Evolutionary conservation across 2,329 filamentous ascomycete genomes (phyloP), one percentile per base, ranked within the genome.

Genomic region (Fusarium coicis): DNA sequence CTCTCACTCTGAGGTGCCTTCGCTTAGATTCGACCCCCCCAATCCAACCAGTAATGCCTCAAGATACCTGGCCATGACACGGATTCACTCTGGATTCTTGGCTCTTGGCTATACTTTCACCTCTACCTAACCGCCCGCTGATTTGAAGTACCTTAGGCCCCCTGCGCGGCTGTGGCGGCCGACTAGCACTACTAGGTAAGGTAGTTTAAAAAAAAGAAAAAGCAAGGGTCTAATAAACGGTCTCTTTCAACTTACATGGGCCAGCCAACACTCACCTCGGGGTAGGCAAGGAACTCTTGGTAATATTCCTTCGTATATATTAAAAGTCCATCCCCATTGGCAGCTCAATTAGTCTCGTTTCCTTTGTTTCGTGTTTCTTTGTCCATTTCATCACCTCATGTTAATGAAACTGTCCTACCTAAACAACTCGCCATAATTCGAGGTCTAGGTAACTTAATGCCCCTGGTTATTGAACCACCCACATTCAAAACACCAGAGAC

Each of bases 101-200:
- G 46, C 63, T 62, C 47, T 47, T 49, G 37, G 50, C 43, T 32
- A 39, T 67, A 67, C 53, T 50, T 60, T 19, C 23, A 39, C 11
- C 12, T 40, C 28, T 23, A 26, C 28, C 14, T 46, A 59, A n/a
- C 53, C 23, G 28, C 40, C 36, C n/a, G 40, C 42, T 7, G 32
- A 49, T 30, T 32, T 10, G 7, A 34, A 54, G 63, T 63, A 68
- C 55, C 36, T 52, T 28, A 34, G 39, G n/a, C 43, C 43, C 40
- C 53, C 30, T 59, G 55, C 36, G 50, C 57, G 43, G 50, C 43
- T 69, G 57, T 69, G 57, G 65, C 66, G 66, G 58, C 44, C 43
- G 49, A 56, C 49, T 52, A 40, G 37, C 28, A 62, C 56, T 61
- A 62, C 56, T 30, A 30, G 30, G 30, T 30, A 30, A 32, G 32